Evolutionary conservation across 2,329 filamentous ascomycete species (phyloP), one percentile per base, ranked within the genome.

Genomic region (Westerdykella aurantiaca): DNA sequence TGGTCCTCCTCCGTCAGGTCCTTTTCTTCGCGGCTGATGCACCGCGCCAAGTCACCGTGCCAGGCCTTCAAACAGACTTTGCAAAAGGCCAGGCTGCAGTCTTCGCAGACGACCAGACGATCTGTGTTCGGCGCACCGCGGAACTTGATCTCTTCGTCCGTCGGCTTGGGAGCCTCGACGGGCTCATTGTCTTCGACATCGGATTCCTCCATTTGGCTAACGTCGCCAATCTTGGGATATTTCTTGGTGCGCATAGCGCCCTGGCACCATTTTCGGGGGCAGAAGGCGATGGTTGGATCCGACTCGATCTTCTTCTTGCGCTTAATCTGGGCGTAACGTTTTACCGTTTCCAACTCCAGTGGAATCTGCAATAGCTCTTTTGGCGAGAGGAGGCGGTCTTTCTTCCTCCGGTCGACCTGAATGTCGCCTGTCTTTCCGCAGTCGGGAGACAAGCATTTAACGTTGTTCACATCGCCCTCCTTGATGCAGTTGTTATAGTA

Each of bases 261-360:
- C 66, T 93, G 87, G 64, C 93, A 98, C 88, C 90, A 96, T 44
- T 82, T 77, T 7, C 93, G 81, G 0, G 93, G 93, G 59, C 93
- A 98, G 65, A 95, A 97, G 29, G 96, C 79, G 0, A 90, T 96
- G 46, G 83, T 85, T 60, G 90, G 94, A 68, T 97, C 90, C 0
- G 88, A 83, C 66, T 97, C 93, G 2, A 97, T 79, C 63, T 88
- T 86, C 52, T 86, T 87, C 71, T 97, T 97, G 60, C 95, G 87
- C 70, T 93, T 96, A 48, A 97, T 76, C 31, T 82, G 82, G 4
- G 95, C 86, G 63, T 94, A 98, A 43, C 93, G 84, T 59, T 87
- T 83, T 2, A 96, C 88, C 29, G 77, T 78, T 13, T 86, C 81
- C 46, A 84, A 78, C 7, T 67, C 52, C 12, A 76, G 52, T 2